Evolutionary conservation across 441 rosid genomes (phyloP).

Genomic region (Breynia disticha): DNA sequence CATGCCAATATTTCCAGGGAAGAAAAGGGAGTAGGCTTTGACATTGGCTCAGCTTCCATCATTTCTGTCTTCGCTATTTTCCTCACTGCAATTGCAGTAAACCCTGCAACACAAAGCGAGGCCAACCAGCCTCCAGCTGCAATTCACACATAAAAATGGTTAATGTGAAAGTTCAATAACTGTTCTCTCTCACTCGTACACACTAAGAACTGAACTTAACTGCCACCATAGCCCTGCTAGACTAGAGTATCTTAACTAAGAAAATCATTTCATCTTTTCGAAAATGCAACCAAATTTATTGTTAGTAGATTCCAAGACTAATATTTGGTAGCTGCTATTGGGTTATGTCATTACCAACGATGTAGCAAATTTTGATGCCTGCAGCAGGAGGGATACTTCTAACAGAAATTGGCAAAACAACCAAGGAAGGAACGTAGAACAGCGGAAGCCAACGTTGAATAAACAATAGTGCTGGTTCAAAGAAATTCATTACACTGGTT

Average conservation of each 20-base stretch:
- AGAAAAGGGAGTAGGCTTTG: slow-evolving; percentile 74
- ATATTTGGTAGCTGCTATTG: too few relatives aligned
- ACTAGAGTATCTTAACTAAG: too few relatives aligned
- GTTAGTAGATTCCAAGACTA: too few relatives aligned
- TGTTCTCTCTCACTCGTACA: too few relatives aligned
- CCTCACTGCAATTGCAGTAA: slow-evolving; percentile 74
- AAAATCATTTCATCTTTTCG: too few relatives aligned
- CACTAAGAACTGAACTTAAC: too few relatives aligned
- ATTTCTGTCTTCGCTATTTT: slow-evolving; percentile 76
- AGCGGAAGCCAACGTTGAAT: slow-evolving; percentile 96
- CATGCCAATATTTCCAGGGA: slow-evolving; percentile 58
- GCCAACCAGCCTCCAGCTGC: slow-evolving; percentile 95
- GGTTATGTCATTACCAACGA: slow-evolving; percentile 36
- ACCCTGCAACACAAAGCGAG: slow-evolving; percentile 86
- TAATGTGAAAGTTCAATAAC: background rate
- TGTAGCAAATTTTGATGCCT: slow-evolving; percentile 79
- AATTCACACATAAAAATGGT: slow-evolving; percentile 5
- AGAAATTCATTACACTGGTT: slow-evolving; percentile 56
- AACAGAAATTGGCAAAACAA: slow-evolving; percentile 84
- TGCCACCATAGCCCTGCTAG: too few relatives aligned
- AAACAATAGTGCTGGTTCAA: slow-evolving; percentile 75
- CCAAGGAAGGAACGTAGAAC: slow-evolving; percentile 93
- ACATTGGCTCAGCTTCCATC: slow-evolving; percentile 91
- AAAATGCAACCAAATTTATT: too few relatives aligned
- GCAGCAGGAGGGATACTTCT: slow-evolving; percentile 91